A percentile compares a stretch with the other conserved stretches of the same genome.
These are phyloP conservation scores for Aechmea fasciata DNA, from an alignment of 176 grass and related monocot species.

Conservation along the genomic window DNA sequence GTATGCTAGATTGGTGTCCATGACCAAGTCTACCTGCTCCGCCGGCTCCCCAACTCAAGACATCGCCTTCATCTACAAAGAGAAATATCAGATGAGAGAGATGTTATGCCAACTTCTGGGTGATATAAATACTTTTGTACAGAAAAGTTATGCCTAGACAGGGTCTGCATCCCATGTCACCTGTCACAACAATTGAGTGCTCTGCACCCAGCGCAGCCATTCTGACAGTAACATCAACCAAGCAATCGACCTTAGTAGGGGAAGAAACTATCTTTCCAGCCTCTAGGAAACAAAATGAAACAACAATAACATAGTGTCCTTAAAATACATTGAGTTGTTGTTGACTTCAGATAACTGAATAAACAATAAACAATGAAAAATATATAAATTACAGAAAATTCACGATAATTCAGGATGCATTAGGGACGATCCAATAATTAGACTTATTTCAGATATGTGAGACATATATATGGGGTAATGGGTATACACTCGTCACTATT, in stretches of 20 bases:
- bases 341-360: not conserved
- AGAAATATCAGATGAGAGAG: not conserved
- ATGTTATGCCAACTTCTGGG: constrained; percentile 1
- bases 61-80: constrained; percentile 50
- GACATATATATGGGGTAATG: not conserved
- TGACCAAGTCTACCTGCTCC: constrained; percentile 81
- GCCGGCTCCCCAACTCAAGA: constrained; percentile 91
- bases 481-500: no score
- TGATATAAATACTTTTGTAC: not conserved
- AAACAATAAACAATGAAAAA: not conserved
- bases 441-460: no score
- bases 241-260: constrained; percentile 69
- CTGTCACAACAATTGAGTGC: constrained; percentile 80
- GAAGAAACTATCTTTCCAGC: constrained; percentile 41
- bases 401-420: no score
- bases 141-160: not conserved
- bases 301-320: not conserved
- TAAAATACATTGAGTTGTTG: not conserved
- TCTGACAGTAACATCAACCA: constrained; percentile 58
- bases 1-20: constrained; percentile 57
- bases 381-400: no score
- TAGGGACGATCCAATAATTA: no score
- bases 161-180: constrained; percentile 24
- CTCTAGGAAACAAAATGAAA: constrained; percentile 35
- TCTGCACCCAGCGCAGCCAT: constrained; percentile 73